Conservation (phyloP, 73 alveolate species). For the Urostyla sp. region DNA sequence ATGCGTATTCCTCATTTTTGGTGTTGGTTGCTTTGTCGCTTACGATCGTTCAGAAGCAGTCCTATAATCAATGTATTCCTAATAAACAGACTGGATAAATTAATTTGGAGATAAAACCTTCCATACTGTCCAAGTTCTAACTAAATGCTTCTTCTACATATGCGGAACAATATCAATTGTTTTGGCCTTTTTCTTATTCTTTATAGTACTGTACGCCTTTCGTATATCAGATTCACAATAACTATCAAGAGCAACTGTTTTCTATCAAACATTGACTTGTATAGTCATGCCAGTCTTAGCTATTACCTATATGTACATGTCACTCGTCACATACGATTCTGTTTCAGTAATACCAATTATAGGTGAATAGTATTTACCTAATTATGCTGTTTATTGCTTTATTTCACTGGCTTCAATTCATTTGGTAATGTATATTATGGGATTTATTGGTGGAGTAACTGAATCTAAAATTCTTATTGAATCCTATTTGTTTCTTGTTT, state of each 20-base stretch:
- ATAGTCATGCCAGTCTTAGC: neutral
- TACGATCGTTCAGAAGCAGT: neutral
- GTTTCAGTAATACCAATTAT: slow-evolving; percentile 9
- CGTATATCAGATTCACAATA: too few relatives aligned
- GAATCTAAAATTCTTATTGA: slow-evolving; percentile 32
- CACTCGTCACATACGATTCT: neutral
- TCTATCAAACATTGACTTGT: slow-evolving; percentile 1
- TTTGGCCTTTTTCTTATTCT: too few relatives aligned
- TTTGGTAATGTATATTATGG: neutral
- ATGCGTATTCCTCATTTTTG: neutral
- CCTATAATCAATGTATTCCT: neutral
- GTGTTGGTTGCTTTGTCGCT: neutral
- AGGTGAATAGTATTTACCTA: slow-evolving; percentile 19
- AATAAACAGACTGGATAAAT: neutral
- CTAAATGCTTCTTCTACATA: too few relatives aligned
- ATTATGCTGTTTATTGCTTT: neutral
- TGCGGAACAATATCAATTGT: too few relatives aligned
- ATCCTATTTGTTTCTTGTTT: neutral
- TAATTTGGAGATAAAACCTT: neutral
- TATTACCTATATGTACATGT: neutral
- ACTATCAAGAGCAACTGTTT: slow-evolving; percentile 4
- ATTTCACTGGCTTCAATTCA: neutral
- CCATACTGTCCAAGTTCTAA: too few relatives aligned
- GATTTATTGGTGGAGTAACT: slow-evolving; percentile 3
- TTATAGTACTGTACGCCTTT: too few relatives aligned